A percentile compares a stretch with the other conserved stretches of the same genome.
Evolutionary conservation across 163 green algal genomes (phyloP).

Genomic region (Coccomyxa subellipsoidea): DNA sequence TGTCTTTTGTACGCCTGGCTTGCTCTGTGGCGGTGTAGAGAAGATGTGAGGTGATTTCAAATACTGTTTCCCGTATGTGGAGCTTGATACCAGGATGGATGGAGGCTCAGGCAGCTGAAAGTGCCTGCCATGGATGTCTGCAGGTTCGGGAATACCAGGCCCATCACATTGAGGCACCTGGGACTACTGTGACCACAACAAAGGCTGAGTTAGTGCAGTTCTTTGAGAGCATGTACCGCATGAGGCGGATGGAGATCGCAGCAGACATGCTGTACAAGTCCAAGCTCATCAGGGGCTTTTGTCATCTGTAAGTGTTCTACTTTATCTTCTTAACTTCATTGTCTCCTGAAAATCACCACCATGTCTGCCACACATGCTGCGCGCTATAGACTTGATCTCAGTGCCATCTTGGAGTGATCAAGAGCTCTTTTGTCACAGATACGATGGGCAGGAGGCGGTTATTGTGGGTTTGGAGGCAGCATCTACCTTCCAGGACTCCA

Average conservation of each 20-base stretch:
- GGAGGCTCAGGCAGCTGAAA: not conserved
- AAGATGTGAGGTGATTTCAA: no score
- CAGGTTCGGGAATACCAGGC: constrained; percentile 72
- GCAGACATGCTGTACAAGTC: constrained; percentile 96
- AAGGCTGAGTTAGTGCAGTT: constrained; percentile 62
- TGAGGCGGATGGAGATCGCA: constrained; percentile 90
- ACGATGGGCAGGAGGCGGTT: constrained; percentile 81
- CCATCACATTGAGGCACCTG: constrained; percentile 40
- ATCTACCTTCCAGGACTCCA: constrained; percentile 71
- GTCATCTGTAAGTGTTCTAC: constrained; percentile 74
- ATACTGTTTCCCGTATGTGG: no score
- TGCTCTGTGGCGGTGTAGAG: no score
- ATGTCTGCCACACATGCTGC: not conserved
- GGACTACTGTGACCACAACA: constrained; percentile 68
- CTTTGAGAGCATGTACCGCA: constrained; percentile 70
- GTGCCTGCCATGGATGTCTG: not conserved
- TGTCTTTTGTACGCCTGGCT: no score
- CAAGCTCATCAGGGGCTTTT: constrained; percentile 98
- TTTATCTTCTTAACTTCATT: not conserved
- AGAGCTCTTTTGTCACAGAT: no score
- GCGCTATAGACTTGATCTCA: no score
- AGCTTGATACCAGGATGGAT: not conserved
- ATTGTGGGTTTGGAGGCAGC: constrained; percentile 71
- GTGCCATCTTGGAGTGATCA: no score
- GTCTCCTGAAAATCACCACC: not conserved